Conservation (phyloP, 2,329 filamentous ascomycete species). For the Exophiala viscosa region DNA sequence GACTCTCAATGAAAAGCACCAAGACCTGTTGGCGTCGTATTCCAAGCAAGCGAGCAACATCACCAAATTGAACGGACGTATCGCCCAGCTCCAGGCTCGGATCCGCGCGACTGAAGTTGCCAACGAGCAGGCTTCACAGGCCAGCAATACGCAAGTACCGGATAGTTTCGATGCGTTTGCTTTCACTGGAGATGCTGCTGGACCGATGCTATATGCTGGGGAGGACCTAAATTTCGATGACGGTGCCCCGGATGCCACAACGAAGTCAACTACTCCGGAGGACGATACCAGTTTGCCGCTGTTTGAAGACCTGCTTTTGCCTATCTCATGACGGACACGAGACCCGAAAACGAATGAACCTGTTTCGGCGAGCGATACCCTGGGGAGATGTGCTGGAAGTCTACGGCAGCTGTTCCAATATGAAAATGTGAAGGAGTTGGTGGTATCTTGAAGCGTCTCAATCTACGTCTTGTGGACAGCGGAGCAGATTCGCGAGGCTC, state of each 20-base stretch:
- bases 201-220: conserved; percentile 6
- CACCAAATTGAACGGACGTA: conserved; percentile 9
- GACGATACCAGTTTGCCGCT: not conserved
- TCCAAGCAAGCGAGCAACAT: conserved; percentile 22
- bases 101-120: conserved; percentile 4
- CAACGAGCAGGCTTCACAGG: not conserved
- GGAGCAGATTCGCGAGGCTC: no score
- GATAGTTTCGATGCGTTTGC: conserved; percentile 22
- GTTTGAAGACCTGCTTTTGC: conserved; percentile 5
- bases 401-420: no score
- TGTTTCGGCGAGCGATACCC: no score
- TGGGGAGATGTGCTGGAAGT: no score
- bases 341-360: no score
- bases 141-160: not conserved
- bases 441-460: no score
- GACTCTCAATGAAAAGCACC: conserved; percentile 46
- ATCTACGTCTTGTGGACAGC: no score
- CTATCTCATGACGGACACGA: not conserved
- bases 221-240: conserved; percentile 5
- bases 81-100: conserved; percentile 11
- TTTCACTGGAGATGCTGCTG: not conserved
- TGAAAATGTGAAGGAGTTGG: no score
- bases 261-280: not conserved
- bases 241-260: not conserved
- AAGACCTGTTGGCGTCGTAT: conserved; percentile 31